Base-by-base conservation (phyloP, 768 basidiomycete species). In the Suillus hirtellus region DNA sequence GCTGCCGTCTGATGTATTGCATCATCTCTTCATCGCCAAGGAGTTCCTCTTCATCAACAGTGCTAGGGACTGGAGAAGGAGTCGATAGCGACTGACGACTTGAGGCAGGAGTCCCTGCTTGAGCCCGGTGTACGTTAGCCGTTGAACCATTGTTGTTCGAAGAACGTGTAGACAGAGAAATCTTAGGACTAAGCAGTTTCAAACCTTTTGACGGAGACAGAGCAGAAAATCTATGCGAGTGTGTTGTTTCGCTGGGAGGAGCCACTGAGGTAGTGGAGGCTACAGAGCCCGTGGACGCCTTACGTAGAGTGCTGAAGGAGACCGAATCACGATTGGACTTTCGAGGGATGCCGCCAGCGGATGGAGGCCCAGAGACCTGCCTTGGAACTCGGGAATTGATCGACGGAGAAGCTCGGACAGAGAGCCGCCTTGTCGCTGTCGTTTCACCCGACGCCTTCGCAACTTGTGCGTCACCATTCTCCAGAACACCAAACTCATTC, bases 11-110 rank as follows among this genome's bases (percentile, higher is more conserved):
- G 66, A 98, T 92, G 75, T 96, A 99, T 63, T 91, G 89, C 71
- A 92, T 76, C 97, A 99, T 99, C 78, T 99, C 97, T 65, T 97
- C 95, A 71, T 99, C 97, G 17, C 93, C 97, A 19, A 91, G 77
- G 8, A 90, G 59, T 73, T 96, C 93, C 65, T 96, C 94, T 64
- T 96, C 95, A 63, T 93, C 93, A 3, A 91, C 80, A 2, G 84
- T 80, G 67, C 86, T 88, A 34, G 89, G 89, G 7, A 84, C 86
- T 0, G 95, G 95, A 1, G 95, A 96, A 3, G 93, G 92, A 1
- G 92, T 93, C 4, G 90, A 93, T 27, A 89, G 75, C 24, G 90
- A 90, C 64, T 90, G 87, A 42, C 89, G 83, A 69, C 88, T 89
- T 4, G 87, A 86, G 1, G 90, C 87, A 15, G 89, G 89, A 1